These are phyloP conservation scores for Colletotrichum spaethianum DNA, from an alignment of 2,329 filamentous ascomycete species.

Conservation along the genomic window DNA sequence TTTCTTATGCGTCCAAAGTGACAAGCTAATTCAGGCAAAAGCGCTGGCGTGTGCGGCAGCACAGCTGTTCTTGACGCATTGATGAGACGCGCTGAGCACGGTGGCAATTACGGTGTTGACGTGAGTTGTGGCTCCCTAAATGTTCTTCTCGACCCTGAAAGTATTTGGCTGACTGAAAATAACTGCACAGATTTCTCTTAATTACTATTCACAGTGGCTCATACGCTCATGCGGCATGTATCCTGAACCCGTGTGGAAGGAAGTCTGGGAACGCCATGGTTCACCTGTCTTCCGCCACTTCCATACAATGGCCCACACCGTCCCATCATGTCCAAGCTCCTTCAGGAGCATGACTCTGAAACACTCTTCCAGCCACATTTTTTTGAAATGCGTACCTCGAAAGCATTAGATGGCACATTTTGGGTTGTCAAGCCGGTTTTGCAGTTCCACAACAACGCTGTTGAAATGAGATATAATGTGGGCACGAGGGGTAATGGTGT, in stretches of 20 bases:
- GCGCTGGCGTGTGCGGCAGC: conserved; percentile 59
- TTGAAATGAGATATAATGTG: conserved; percentile 59
- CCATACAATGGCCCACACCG: conserved; percentile 61
- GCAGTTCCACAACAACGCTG: conserved; percentile 51
- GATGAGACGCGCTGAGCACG: conserved; percentile 53
- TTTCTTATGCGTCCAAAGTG: accelerated
- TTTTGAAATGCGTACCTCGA: conserved; percentile 55
- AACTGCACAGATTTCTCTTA: conserved; percentile 48
- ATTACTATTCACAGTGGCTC: conserved; percentile 61
- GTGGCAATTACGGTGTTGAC: conserved; percentile 33
- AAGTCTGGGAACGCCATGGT: conserved; percentile 64
- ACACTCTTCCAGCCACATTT: conserved; percentile 61
- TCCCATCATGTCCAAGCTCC: conserved; percentile 53
- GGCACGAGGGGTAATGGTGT: conserved; percentile 64
- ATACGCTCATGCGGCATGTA: conserved; percentile 55
- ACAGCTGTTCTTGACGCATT: conserved; percentile 58
- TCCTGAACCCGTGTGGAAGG: conserved; percentile 45
- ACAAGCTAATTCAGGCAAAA: conserved; percentile 28
- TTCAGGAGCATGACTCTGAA: conserved; percentile 53
- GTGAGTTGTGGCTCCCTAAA: conserved; percentile 47
- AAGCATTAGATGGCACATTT: conserved; percentile 47
- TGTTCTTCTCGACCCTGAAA: conserved; percentile 16
- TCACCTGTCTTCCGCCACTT: conserved; percentile 65
- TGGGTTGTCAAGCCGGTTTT: conserved; percentile 57
- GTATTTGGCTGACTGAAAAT: conserved; percentile 31